phyloP scores from a whole-genome alignment of 2,329 filamentous ascomycete genomes.

The Xylaria sp. region DNA sequence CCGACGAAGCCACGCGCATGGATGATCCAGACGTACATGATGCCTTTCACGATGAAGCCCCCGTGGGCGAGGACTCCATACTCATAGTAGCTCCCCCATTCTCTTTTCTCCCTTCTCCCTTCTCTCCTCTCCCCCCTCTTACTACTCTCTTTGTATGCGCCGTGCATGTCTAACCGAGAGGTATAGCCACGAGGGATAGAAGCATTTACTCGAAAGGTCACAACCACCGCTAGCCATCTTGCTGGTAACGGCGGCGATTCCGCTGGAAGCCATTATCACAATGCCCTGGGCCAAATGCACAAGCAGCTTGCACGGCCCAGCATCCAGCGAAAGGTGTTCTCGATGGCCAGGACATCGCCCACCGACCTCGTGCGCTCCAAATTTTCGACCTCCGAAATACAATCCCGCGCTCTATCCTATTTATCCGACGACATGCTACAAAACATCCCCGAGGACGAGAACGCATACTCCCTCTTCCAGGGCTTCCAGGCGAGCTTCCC shows the following conservation, averaged over 20 bases:
- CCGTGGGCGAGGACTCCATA: conserved; percentile 50
- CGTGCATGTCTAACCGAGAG: conserved; percentile 31
- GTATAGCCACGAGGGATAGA: conserved; percentile 85
- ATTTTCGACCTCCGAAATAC: conserved; percentile 90
- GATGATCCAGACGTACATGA: conserved; percentile 50
- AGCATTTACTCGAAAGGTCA: conserved; percentile 93
- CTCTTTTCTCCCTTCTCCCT: neutral
- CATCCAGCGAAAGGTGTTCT: conserved; percentile 90
- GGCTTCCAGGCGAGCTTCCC: conserved; percentile 94
- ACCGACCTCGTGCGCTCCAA: conserved; percentile 92
- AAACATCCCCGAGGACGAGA: conserved; percentile 88
- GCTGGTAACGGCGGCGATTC: conserved; percentile 74
- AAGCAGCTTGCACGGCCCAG: conserved; percentile 86
- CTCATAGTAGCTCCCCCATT: conserved; percentile 46
- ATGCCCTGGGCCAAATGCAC: conserved; percentile 88
- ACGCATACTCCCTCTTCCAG: conserved; percentile 92
- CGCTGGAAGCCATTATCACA: conserved; percentile 77
- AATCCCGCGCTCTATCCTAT: conserved; percentile 89
- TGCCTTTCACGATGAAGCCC: conserved; percentile 52
- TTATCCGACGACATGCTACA: conserved; percentile 89
- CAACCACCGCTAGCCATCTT: conserved; percentile 89
- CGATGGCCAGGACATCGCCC: conserved; percentile 90
- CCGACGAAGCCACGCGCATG: conserved; percentile 48
- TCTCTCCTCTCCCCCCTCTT: neutral
- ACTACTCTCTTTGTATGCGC: conserved; percentile 15